phyloP scores from a whole-genome alignment of 148 eudicot genomes.

The Fagopyrum esculentum region DNA sequence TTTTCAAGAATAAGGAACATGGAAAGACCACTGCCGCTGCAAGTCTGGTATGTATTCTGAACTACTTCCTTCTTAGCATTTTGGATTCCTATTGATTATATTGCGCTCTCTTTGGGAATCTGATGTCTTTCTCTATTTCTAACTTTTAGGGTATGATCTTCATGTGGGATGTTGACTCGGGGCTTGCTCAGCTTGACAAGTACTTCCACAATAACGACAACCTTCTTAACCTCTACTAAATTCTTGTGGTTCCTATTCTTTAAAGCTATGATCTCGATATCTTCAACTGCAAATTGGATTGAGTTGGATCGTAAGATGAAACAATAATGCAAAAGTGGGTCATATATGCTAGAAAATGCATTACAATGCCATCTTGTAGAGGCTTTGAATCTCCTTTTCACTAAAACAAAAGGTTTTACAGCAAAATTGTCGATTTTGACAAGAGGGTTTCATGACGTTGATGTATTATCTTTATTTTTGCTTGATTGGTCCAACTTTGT shows the following conservation, averaged over 20 bases:
- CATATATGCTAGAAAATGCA: not conserved
- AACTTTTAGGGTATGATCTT: no score
- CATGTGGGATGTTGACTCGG: no score
- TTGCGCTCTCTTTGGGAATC: no score
- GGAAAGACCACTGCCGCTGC: no score
- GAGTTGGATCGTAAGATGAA: not conserved
- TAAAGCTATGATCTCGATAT: not conserved
- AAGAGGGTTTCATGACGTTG: not conserved
- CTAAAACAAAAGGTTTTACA: not conserved
- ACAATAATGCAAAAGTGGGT: not conserved
- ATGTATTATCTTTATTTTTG: not conserved
- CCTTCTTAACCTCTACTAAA: not conserved
- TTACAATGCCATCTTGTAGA: conserved; percentile 4
- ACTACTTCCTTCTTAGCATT: no score
- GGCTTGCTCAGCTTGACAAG: no score
- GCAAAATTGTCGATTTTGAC: not conserved
- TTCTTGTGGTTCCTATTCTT: no score
- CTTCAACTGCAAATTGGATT: not conserved
- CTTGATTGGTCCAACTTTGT: not conserved
- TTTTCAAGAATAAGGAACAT: no score
- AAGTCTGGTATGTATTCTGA: no score
- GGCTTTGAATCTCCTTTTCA: not conserved
- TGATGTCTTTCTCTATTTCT: no score
- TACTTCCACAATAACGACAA: no score
- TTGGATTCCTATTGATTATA: no score